Percentiles rank a stretch among this genome's conserved stretches.
Evolutionary conservation across 23 red algal genomes (phyloP).

Genomic region (Gracilaria vermiculophylla): DNA sequence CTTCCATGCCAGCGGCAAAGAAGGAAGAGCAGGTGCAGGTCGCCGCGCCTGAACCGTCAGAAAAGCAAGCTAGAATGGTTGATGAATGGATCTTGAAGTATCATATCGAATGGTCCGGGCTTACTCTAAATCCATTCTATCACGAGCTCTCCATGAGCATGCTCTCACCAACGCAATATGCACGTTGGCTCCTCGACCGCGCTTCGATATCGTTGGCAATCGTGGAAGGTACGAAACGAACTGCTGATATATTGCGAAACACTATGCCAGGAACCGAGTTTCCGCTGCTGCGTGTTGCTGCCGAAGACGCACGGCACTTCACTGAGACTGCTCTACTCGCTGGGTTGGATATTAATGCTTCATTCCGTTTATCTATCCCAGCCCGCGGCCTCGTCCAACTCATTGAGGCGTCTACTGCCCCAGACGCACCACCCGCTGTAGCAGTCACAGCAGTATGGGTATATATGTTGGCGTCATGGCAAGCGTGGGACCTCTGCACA

Average conservation of each 20-base stretch:
- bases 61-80: constrained; percentile 1
- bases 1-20: not conserved
- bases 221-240: constrained; percentile 27
- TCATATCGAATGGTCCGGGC: constrained; percentile 52
- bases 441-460: constrained; percentile 52
- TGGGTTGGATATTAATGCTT: constrained; percentile 47
- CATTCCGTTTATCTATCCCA: constrained; percentile 23
- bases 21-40: not conserved
- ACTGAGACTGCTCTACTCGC: not conserved
- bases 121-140: constrained; percentile 46
- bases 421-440: constrained; percentile 23
- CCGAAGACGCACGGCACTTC: constrained; percentile 24
- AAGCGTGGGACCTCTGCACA: constrained; percentile 26
- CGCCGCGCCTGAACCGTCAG: not conserved
- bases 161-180: constrained; percentile 35
- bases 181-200: constrained; percentile 54
- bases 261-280: not conserved
- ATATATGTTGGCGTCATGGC: constrained; percentile 48
- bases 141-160: constrained; percentile 9
- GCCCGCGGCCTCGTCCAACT: constrained; percentile 37
- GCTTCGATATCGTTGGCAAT: constrained; percentile 35
- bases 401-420: constrained; percentile 38
- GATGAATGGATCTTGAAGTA: constrained; percentile 53
- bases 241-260: constrained; percentile 10
- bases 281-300: constrained; percentile 24